These are phyloP conservation scores for Metschnikowia bowlesiae DNA, from an alignment of 805 yeast species.

Conservation along the genomic window DNA sequence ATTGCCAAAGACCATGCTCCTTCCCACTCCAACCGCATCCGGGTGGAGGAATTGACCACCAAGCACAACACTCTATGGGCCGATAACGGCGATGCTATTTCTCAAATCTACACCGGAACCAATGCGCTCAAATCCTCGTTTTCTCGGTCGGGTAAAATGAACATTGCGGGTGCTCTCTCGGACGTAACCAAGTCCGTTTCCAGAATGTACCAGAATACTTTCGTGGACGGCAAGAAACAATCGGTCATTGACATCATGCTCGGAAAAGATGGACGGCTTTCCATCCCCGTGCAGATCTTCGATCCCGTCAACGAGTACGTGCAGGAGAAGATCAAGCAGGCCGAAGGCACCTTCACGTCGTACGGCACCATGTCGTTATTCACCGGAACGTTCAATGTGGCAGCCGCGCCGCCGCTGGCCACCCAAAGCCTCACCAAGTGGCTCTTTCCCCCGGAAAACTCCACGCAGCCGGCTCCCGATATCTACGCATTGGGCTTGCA, in stretches of 20 bases:
- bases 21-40: constrained; percentile 3
- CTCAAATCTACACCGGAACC: constrained; percentile 66
- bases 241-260: constrained; percentile 80
- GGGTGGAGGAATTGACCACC: constrained; percentile 11
- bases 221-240: constrained; percentile 88
- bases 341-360: constrained; percentile 53
- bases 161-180: constrained; percentile 92
- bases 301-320: constrained; percentile 90
- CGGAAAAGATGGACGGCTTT: constrained; percentile 70
- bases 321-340: constrained; percentile 52
- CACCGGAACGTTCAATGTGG: constrained; percentile 83
- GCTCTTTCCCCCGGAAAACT: constrained; percentile 70
- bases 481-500: constrained; percentile 88
- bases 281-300: constrained; percentile 64
- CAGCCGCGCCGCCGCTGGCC: constrained; percentile 52
- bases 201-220: constrained; percentile 91
- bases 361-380: constrained; percentile 58
- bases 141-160: constrained; percentile 94
- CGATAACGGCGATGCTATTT: constrained; percentile 63
- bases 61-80: constrained; percentile 46
- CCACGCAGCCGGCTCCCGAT: constrained; percentile 52
- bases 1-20: constrained; percentile 7
- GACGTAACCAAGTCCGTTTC: constrained; percentile 96
- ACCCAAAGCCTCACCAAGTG: constrained; percentile 64
- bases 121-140: constrained; percentile 86